These are phyloP conservation scores for Fusarium sp. DNA, from an alignment of 2,329 filamentous ascomycete genomes.

Conservation along the genomic window DNA sequence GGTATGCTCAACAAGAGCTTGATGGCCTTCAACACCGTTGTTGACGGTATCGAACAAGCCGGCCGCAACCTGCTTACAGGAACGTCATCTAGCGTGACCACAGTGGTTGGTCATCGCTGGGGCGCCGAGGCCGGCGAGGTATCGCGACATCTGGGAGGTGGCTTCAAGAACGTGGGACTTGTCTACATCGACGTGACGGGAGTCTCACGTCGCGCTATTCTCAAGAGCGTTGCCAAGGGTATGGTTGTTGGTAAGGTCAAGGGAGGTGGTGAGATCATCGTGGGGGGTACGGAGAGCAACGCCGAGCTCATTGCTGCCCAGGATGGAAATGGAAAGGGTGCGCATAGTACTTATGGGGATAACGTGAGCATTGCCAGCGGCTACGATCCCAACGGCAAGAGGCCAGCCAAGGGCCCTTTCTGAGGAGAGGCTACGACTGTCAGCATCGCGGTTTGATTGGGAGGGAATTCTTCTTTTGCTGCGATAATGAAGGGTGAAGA, in stretches of 20 bases:
- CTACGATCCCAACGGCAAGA: constrained; percentile 47
- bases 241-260: constrained; percentile 88
- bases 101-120: constrained; percentile 88
- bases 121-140: constrained; percentile 84
- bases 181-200: constrained; percentile 98
- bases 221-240: constrained; percentile 95
- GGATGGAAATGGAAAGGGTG: constrained; percentile 37
- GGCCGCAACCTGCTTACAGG: constrained; percentile 78
- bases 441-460: constrained; percentile 11
- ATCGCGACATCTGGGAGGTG: constrained; percentile 76
- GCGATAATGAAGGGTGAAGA: constrained; percentile 5
- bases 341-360: constrained; percentile 43
- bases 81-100: constrained; percentile 79
- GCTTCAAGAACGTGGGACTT: constrained; percentile 93
- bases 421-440: constrained; percentile 18
- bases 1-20: constrained; percentile 93
- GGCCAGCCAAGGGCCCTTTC: constrained; percentile 39
- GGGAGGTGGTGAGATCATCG: constrained; percentile 75
- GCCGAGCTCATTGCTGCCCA: constrained; percentile 34
- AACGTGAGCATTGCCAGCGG: constrained; percentile 41
- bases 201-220: constrained; percentile 84
- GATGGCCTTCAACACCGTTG: constrained; percentile 94
- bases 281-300: constrained; percentile 66
- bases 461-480: not conserved
- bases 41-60: constrained; percentile 90